Base-by-base conservation (phyloP, 192 early-diverging fungal species). In the Borealophlyctis nickersoniae region DNA sequence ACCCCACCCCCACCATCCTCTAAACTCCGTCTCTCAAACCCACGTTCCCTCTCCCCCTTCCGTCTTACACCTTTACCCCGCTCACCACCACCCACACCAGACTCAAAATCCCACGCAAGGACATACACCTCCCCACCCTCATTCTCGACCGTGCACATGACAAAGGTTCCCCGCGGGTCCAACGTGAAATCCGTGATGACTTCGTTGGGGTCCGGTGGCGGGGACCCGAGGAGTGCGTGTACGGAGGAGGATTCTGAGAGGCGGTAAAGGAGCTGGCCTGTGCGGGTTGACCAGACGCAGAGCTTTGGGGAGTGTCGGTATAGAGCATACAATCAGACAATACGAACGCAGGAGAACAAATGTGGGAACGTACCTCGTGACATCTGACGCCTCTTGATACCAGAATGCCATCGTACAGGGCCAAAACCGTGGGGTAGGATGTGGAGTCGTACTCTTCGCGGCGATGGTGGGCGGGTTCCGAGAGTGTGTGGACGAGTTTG, bases 111-210 rank as follows among this genome's bases (percentile, higher is more conserved):
- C 72, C 72, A 73, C 24, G 27, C 48, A 1, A 73, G 52, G 11
- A 70, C 36, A 56, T 73, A 73, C 19, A 73, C 72, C 9, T 73
- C 67, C 29, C 62, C 63, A 2, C 32, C 70, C 31, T 62, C 61
- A 36, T 65, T 56, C 58, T 73, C 72, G 11, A 73, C 66, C 19
- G 72, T 73, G 29, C 59, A 60, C 58, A 73, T 56, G 27, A 73
- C 23, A 33, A 62, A 69, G 26, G 49, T 31, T 2, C 72, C 72
- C 23, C 61, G 35, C 24, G 66, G 11, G 29, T 73, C 72, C 9
- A 73, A 26, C 9, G 66, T 73, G 49, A 73, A 71, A 33, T 73
- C 72, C 27, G 72, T 73, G 31, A 73, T 73, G 11, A 73, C 72
- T 35, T 71, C 69, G 51, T 22, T 60, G 2, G 69, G 63, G 26